phyloP scores from a whole-genome alignment of 176 grass and related monocot species.

The Elaeis guineensis region DNA sequence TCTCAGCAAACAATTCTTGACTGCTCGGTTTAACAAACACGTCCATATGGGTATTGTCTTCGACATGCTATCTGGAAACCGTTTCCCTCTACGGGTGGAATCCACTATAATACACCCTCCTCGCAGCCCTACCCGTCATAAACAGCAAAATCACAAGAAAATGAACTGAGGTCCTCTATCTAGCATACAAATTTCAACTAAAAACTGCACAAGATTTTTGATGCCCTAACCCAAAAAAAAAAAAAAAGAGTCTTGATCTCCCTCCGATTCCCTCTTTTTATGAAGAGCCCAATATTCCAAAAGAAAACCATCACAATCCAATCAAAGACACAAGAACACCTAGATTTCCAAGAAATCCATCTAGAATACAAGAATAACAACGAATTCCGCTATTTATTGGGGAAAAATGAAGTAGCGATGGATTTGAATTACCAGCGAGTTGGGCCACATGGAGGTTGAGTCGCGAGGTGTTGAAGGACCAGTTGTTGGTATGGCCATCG shows the following conservation, averaged over 20 bases:
- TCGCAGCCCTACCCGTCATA: conserved; percentile 62
- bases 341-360: no score
- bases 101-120: conserved; percentile 89
- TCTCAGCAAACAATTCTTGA: conserved; percentile 48
- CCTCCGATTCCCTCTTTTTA: no score
- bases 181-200: no score
- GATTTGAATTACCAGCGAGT: conserved; percentile 43
- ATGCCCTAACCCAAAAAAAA: no score
- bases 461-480: conserved; percentile 66
- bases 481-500: conserved; percentile 85
- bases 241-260: no score
- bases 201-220: no score
- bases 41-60: conserved; percentile 98
- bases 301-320: no score
- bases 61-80: conserved; percentile 92
- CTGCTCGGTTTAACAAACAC: conserved; percentile 65
- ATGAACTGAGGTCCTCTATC: background rate
- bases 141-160: background rate
- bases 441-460: conserved; percentile 85
- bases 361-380: no score
- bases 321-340: no score
- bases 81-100: conserved; percentile 82
- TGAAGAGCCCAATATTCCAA: no score
- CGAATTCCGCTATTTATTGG: no score
- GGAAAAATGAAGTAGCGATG: background rate